Evolutionary conservation across 805 yeast species (phyloP).

Genomic region (Ogataea paradorogensis): DNA sequence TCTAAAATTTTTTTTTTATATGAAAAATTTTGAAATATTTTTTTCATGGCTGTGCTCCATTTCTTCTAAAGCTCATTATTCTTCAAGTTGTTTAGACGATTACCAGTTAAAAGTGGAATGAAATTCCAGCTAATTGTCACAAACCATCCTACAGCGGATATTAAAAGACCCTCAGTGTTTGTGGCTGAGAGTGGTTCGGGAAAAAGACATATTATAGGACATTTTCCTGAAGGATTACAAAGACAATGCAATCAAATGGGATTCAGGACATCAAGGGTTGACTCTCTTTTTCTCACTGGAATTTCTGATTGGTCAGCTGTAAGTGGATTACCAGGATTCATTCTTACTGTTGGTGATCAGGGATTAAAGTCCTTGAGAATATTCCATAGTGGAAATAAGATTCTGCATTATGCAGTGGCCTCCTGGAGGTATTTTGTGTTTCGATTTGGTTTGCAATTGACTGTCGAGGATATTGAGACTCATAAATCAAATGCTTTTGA

Average conservation of each 20-base stretch:
- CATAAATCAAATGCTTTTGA: slow-evolving; percentile 15
- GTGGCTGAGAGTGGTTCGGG: slow-evolving; percentile 50
- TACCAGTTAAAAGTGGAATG: slow-evolving; percentile 20
- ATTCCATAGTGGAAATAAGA: slow-evolving; percentile 44
- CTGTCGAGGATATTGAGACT: slow-evolving; percentile 17
- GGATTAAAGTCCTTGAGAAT: slow-evolving; percentile 58
- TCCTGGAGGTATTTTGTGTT: slow-evolving; percentile 88
- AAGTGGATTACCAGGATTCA: slow-evolving; percentile 91
- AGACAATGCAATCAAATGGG: slow-evolving; percentile 63
- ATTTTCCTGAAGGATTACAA: slow-evolving; percentile 83
- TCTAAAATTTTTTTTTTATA: slow-evolving; percentile 10
- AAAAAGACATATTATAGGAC: slow-evolving; percentile 66
- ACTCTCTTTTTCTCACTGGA: slow-evolving; percentile 76
- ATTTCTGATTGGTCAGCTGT: slow-evolving; percentile 69
- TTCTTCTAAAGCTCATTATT: neutral
- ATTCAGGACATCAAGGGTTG: slow-evolving; percentile 53
- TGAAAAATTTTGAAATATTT: slow-evolving; percentile 9
- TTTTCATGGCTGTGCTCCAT: slow-evolving; percentile 7
- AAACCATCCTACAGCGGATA: slow-evolving; percentile 62
- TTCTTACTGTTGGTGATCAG: slow-evolving; percentile 78
- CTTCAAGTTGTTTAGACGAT: slow-evolving; percentile 8
- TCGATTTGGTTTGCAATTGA: slow-evolving; percentile 62
- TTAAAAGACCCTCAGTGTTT: slow-evolving; percentile 53
- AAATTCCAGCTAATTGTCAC: slow-evolving; percentile 50
- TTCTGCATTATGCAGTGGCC: slow-evolving; percentile 56